These are phyloP conservation scores for Waitea zeae DNA, from an alignment of 1,284 basidiomycete species.

Conservation along the genomic window DNA sequence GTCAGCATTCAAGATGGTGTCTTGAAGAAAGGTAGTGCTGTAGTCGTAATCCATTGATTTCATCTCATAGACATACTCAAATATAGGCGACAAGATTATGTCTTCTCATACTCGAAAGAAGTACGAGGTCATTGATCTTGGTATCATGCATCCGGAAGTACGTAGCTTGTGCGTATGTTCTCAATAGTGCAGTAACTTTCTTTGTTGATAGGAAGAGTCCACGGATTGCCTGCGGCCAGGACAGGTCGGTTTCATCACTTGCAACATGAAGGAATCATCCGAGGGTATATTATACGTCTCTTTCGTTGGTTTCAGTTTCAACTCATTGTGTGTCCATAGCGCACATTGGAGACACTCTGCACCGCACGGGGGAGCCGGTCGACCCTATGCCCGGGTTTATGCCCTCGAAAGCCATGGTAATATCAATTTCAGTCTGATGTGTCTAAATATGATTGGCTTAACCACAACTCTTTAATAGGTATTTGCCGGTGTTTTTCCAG, in stretches of 20 bases:
- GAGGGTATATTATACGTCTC: slow-evolving; percentile 81
- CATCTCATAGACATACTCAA: slow-evolving; percentile 4
- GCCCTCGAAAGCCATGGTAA: slow-evolving; percentile 86
- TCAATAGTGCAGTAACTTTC: neutral
- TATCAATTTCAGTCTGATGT: slow-evolving; percentile 3
- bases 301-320: neutral
- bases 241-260: slow-evolving; percentile 84
- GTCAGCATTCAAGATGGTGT: slow-evolving; percentile 61
- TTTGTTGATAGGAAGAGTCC: slow-evolving; percentile 12
- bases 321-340: slow-evolving; percentile 26
- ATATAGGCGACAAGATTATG: slow-evolving; percentile 70
- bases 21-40: slow-evolving; percentile 37
- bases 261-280: slow-evolving; percentile 97
- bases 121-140: slow-evolving; percentile 87
- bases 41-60: slow-evolving; percentile 3
- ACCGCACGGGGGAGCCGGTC: slow-evolving; percentile 59
- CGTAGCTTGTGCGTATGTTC: slow-evolving; percentile 13
- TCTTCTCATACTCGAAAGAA: slow-evolving; percentile 79
- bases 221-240: slow-evolving; percentile 61
- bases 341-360: slow-evolving; percentile 87
- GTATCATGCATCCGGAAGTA: slow-evolving; percentile 88
- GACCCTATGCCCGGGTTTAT: slow-evolving; percentile 87
- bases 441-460: neutral
- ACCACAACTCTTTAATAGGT: neutral
- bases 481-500: slow-evolving; percentile 90